Percentiles rank a stretch among this genome's conserved stretches.
phyloP scores from a whole-genome alignment of 2,329 filamentous ascomycete genomes.

The Cytospora chrysosperma region DNA sequence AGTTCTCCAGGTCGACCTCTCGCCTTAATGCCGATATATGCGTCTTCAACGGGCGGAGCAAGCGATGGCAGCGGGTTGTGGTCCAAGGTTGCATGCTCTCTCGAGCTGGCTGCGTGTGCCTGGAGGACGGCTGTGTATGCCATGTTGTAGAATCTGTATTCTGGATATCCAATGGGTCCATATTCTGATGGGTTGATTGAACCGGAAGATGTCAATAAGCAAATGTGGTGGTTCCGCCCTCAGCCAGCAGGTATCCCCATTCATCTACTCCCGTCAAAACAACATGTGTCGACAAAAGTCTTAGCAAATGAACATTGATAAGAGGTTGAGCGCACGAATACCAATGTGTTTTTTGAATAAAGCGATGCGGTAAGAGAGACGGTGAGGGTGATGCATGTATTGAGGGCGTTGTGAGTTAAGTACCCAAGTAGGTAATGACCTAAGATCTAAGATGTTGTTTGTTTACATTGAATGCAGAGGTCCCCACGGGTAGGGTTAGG shows the following conservation, averaged over 20 bases:
- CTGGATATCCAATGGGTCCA: conserved; percentile 11
- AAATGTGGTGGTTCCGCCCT: not conserved
- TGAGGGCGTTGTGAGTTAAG: not conserved
- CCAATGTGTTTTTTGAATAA: not conserved
- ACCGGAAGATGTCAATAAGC: conserved; percentile 1
- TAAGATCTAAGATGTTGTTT: too few species aligned
- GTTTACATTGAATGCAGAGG: too few species aligned
- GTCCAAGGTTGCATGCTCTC: conserved; percentile 41
- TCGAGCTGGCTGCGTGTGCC: not conserved
- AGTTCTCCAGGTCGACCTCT: conserved; percentile 29
- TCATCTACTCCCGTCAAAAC: not conserved
- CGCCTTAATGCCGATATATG: conserved; percentile 42
- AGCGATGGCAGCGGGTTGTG: conserved; percentile 45
- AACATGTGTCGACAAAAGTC: not conserved
- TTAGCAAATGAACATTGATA: not conserved
- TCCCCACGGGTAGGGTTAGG: not conserved
- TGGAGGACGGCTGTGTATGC: not conserved
- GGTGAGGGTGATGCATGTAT: not conserved
- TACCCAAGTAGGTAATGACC: not conserved
- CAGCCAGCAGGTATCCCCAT: not conserved
- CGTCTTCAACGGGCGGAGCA: conserved; percentile 47
- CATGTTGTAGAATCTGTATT: not conserved
- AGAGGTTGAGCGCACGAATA: not conserved
- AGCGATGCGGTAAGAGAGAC: not conserved
- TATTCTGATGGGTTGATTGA: conserved; percentile 8